Evolutionary conservation across 305 asterid species (phyloP).

Genomic region (Fraxinus greggii): DNA sequence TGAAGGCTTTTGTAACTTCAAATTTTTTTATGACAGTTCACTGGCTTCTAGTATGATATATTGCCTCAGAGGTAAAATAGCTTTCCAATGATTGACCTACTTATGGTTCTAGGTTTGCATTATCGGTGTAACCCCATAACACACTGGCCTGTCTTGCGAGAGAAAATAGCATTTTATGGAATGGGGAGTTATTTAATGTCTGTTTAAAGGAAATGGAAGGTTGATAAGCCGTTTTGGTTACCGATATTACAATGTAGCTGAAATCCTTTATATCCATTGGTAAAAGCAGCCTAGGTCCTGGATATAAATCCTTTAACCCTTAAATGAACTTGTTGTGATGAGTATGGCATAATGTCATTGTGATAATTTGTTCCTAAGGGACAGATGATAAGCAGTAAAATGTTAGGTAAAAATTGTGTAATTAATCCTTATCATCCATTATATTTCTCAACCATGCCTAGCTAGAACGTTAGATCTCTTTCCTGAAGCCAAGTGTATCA

Average conservation of each 20-base stretch:
- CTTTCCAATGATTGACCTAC: background rate
- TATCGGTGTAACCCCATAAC: conserved; percentile 5
- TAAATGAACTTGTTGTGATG: background rate
- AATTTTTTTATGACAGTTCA: conserved; percentile 19
- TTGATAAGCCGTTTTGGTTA: background rate
- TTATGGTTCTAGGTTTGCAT: conserved; percentile 2
- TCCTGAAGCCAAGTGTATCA: conserved; percentile 36
- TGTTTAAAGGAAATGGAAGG: background rate
- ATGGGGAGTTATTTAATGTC: background rate
- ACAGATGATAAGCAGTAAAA: conserved; percentile 12
- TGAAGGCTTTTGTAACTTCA: conserved; percentile 24
- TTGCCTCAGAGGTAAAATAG: background rate
- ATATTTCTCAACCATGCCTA: conserved; percentile 14
- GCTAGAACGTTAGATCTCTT: conserved; percentile 19
- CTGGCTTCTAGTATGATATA: conserved; percentile 4
- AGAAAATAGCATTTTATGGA: conserved; percentile 14
- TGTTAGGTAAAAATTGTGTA: conserved; percentile 10
- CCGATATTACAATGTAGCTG: conserved; percentile 8
- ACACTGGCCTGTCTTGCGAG: conserved; percentile 13
- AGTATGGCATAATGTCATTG: conserved; percentile 5
- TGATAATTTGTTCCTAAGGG: conserved; percentile 6
- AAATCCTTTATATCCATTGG: background rate
- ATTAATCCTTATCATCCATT: conserved; percentile 3
- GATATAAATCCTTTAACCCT: background rate
- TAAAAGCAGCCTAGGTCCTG: background rate